Conservation (phyloP, 495 filamentous ascomycete genomes). For the Penicillium herquei region DNA sequence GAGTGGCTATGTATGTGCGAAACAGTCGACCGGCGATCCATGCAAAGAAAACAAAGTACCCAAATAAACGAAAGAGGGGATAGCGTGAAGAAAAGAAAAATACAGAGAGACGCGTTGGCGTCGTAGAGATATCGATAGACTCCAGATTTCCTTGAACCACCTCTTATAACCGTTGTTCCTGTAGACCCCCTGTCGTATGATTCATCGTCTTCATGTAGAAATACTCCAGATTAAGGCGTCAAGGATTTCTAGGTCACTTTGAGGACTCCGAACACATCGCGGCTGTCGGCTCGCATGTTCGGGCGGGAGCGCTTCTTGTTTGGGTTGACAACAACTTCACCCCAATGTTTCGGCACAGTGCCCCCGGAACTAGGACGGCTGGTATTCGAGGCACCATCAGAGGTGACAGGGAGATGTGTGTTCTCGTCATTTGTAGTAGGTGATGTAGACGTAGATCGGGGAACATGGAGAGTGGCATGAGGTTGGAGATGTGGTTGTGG, state of each 20-base stretch:
- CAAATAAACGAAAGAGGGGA: slow-evolving; percentile 3
- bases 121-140: not conserved
- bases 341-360: slow-evolving; percentile 46
- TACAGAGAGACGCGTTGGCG: not conserved
- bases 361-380: slow-evolving; percentile 23
- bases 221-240: not conserved
- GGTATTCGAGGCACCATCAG: slow-evolving; percentile 15
- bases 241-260: slow-evolving; percentile 32
- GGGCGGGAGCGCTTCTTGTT: slow-evolving; percentile 37
- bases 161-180: not conserved
- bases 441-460: slow-evolving; percentile 30
- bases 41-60: slow-evolving; percentile 16
- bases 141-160: not conserved
- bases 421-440: slow-evolving; percentile 22
- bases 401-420: slow-evolving; percentile 20
- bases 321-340: slow-evolving; percentile 47
- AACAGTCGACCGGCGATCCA: slow-evolving; percentile 32
- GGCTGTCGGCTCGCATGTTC: slow-evolving; percentile 25
- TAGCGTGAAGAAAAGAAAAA: not conserved
- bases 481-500: slow-evolving; percentile 49
- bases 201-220: slow-evolving; percentile 16
- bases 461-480: slow-evolving; percentile 40
- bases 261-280: slow-evolving; percentile 48
- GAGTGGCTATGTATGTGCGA: slow-evolving; percentile 25
- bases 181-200: slow-evolving; percentile 9